A percentile compares a stretch with the other conserved stretches of the same genome.
These are phyloP conservation scores for Filosporella fistucella DNA, from an alignment of 495 filamentous ascomycete genomes.

Conservation along the genomic window DNA sequence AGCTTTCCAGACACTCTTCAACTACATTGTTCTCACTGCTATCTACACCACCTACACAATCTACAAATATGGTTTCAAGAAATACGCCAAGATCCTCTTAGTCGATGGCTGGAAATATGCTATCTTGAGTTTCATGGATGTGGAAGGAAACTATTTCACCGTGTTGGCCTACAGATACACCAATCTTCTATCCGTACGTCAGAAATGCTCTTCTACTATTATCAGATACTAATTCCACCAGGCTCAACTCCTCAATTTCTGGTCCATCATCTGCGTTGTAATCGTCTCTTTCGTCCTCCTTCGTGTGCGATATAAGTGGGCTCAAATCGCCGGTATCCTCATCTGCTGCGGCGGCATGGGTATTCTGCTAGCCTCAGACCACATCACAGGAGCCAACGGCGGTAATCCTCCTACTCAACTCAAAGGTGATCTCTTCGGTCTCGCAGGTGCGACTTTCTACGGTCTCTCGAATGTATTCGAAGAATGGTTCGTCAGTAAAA, in stretches of 20 bases:
- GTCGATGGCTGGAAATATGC: slow-evolving; percentile 90
- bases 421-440: slow-evolving; percentile 89
- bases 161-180: slow-evolving; percentile 94
- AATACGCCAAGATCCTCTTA: slow-evolving; percentile 56
- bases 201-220: neutral
- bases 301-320: slow-evolving; percentile 78
- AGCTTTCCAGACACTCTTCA: slow-evolving; percentile 96
- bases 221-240: slow-evolving; percentile 34
- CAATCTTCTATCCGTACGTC: slow-evolving; percentile 46
- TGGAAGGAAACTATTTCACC: slow-evolving; percentile 96
- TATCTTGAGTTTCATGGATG: slow-evolving; percentile 87
- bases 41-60: slow-evolving; percentile 81
- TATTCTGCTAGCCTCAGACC: slow-evolving; percentile 80
- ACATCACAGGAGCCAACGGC: slow-evolving; percentile 67
- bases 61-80: slow-evolving; percentile 73
- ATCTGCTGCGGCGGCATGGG: slow-evolving; percentile 93
- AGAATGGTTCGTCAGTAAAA: slow-evolving; percentile 85
- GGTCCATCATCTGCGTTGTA: slow-evolving; percentile 94
- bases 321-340: slow-evolving; percentile 81
- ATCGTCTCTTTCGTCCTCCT: slow-evolving; percentile 77
- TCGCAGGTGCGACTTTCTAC: slow-evolving; percentile 86
- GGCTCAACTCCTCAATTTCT: slow-evolving; percentile 96
- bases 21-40: slow-evolving; percentile 78
- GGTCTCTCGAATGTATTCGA: slow-evolving; percentile 86
- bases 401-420: slow-evolving; percentile 62